Evolutionary conservation across 2,329 filamentous ascomycete species (phyloP).

Genomic region (Paecilomyces sp.): DNA sequence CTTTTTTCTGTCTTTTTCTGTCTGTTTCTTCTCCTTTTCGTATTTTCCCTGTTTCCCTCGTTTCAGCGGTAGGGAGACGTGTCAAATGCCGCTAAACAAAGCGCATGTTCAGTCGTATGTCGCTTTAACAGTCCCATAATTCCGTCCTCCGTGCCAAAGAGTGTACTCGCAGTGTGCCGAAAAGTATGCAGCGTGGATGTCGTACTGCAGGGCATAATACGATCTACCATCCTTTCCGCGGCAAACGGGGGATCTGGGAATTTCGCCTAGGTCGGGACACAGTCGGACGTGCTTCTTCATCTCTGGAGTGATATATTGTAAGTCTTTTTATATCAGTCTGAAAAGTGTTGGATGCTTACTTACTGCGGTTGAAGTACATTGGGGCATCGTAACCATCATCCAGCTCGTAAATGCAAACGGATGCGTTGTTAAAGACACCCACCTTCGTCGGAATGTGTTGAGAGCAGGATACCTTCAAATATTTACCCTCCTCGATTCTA

Average conservation of each 20-base stretch:
- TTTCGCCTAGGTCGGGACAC: conserved; percentile 6
- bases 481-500: conserved; percentile 9
- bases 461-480: background rate
- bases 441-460: background rate
- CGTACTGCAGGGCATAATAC: conserved; percentile 9
- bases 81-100: background rate
- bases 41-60: too few species aligned
- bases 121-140: conserved; percentile 12
- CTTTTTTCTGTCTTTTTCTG: too few species aligned
- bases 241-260: conserved; percentile 5
- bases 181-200: conserved; percentile 12
- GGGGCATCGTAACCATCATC: conserved; percentile 1
- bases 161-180: conserved; percentile 15
- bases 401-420: conserved; percentile 3
- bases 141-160: conserved; percentile 10
- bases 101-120: conserved; percentile 12
- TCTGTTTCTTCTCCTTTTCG: too few species aligned
- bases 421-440: conserved; percentile 2
- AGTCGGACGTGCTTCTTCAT: conserved; percentile 13
- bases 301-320: conserved; percentile 1
- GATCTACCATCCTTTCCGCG: conserved; percentile 4
- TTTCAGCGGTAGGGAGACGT: background rate
- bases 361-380: conserved; percentile 9
- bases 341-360: background rate
- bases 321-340: background rate